Base-by-base conservation (phyloP, 805 yeast genomes). In the Candida pseudofarinosa region DNA sequence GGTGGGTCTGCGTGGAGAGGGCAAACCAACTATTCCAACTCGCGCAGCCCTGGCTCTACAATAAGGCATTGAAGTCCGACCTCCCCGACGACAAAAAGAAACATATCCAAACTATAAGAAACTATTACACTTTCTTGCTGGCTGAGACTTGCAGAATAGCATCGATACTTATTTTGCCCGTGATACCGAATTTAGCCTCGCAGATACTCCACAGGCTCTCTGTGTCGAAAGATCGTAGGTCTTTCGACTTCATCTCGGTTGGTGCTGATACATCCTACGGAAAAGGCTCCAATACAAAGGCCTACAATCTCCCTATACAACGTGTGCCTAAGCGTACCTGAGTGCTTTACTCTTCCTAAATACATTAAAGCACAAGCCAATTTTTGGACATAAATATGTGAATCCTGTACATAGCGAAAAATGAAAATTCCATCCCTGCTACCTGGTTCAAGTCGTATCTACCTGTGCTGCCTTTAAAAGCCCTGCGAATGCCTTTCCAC, bases 31-130 rank as follows among this genome's bases (percentile, higher is more conserved):
- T 84, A 26, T 73, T 89, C 48, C 95, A 88, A 55, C 66, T 61
- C 1, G 64, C 80, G 4, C 83, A 80, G 52, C 97, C 97, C 0
- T 91, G 98, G 98, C 60, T 65, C 6, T 63, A 71, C 39, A 66
- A 65, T 17, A 67, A 64, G 36, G 33, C 36, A 20, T 37, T 58
- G 7, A 50, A 52, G 32, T 38, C 47, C 6, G 52, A 54, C 1
- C 45, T 49, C 1, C 60, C 60, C 6, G 50, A 51, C 13, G 44
- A 44, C 4, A 59, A 58, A 7, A 39, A 19, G 15, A 36, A 42
- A 7, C 43, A 36, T 8, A 48, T 50, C 35, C 39, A 44, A 20
- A 35, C 49, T 1, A 19, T 62, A 18, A 63, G 54, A 35, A 84
- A 81, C 58, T 63, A 74, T 36, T 73, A 80, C 12, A 78, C 90